Evolutionary conservation across 805 yeast species (phyloP).

Genomic region (Candida taoyuanica): DNA sequence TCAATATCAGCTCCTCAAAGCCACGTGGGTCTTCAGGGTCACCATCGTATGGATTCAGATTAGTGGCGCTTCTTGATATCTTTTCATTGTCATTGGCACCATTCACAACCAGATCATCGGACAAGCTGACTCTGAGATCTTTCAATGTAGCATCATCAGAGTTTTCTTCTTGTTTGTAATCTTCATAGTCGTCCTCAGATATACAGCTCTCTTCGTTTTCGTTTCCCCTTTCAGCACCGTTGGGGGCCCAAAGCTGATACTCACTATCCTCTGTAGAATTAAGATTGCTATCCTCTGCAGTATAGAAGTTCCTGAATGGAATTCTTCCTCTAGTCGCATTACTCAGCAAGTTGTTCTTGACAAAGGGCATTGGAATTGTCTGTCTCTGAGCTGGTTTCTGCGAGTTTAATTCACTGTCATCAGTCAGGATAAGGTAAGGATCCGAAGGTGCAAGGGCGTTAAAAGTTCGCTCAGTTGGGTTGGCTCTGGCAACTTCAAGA

Average conservation of each 20-base stretch:
- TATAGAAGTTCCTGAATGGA: constrained; percentile 14
- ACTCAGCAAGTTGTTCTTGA: not conserved
- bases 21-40: not conserved
- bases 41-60: not conserved
- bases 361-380: not conserved
- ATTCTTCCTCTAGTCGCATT: not conserved
- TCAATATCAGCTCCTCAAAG: not conserved
- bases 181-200: too few species aligned
- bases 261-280: constrained; percentile 9
- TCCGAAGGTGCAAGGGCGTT: not conserved
- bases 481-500: too few species aligned
- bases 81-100: too few species aligned
- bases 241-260: not conserved
- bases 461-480: not conserved
- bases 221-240: too few species aligned
- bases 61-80: not conserved
- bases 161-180: too few species aligned
- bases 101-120: too few species aligned
- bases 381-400: not conserved
- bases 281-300: constrained; percentile 16
- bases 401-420: constrained; percentile 4
- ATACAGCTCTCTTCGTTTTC: too few species aligned
- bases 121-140: too few species aligned
- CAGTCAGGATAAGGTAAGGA: constrained; percentile 1
- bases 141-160: too few species aligned